Percentiles rank a stretch among this genome's conserved stretches.
phyloP scores from a whole-genome alignment of 2,329 filamentous ascomycete genomes.

The Cladosporium sphaerospermum region DNA sequence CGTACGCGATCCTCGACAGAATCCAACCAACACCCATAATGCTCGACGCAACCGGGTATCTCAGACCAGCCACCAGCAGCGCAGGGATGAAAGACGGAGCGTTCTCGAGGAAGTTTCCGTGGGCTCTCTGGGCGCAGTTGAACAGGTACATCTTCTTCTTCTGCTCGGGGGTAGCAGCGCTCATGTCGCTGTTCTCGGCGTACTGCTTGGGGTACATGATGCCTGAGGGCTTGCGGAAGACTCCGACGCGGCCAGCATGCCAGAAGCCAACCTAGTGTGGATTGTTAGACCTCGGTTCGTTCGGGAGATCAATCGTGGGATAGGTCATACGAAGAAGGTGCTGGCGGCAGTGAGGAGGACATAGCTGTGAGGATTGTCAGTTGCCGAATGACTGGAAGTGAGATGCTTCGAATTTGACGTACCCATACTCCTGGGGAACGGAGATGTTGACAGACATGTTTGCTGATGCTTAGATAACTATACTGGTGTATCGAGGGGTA shows the following conservation, averaged over 20 bases:
- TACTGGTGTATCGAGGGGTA: not conserved
- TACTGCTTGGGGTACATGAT: conserved; percentile 55
- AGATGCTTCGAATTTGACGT: conserved; percentile 15
- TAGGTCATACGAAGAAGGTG: conserved; percentile 40
- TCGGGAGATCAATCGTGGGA: not conserved
- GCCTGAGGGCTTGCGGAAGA: conserved; percentile 46
- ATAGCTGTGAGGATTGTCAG: conserved; percentile 38
- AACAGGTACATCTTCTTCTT: conserved; percentile 40
- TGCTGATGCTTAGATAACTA: not conserved
- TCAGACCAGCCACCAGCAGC: conserved; percentile 49
- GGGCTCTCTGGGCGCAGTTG: conserved; percentile 48
- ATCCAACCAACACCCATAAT: conserved; percentile 46
- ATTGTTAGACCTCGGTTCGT: conserved; percentile 3
- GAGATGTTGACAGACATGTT: conserved; percentile 13
- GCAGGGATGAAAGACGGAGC: conserved; percentile 45
- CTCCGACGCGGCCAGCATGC: conserved; percentile 44
- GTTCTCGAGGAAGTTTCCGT: conserved; percentile 55
- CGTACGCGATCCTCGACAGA: conserved; percentile 44
- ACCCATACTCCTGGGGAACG: conserved; percentile 46
- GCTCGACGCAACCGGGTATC: conserved; percentile 45
- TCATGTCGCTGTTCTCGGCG: conserved; percentile 50
- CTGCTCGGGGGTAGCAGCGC: conserved; percentile 34
- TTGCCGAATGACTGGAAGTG: not conserved
- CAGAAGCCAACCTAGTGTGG: conserved; percentile 38
- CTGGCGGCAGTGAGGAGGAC: conserved; percentile 50